phyloP scores from a whole-genome alignment of 2,329 filamentous ascomycete species.

The Fusarium palustre region DNA sequence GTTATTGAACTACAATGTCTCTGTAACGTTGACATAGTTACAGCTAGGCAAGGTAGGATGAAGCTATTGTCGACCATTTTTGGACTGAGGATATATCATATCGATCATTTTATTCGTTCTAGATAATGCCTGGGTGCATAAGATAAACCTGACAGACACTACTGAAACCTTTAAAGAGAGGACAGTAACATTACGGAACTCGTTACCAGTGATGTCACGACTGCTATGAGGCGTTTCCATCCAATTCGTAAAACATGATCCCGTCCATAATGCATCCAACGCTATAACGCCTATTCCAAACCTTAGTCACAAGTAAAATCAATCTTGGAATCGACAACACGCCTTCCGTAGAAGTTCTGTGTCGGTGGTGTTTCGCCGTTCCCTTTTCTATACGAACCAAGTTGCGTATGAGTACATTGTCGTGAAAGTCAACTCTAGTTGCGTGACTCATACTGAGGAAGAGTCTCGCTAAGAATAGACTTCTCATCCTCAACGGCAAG shows the following conservation, averaged over 20 bases:
- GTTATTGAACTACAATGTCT: background rate
- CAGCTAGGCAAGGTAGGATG: background rate
- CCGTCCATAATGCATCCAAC: constrained; percentile 13
- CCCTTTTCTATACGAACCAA: background rate
- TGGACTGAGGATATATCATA: background rate
- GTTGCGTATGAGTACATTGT: background rate
- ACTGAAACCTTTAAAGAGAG: constrained; percentile 26
- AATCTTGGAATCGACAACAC: constrained; percentile 40
- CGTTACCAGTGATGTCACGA: constrained; percentile 16
- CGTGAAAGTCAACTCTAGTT: constrained; percentile 25
- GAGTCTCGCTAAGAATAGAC: constrained; percentile 59
- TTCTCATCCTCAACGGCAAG: constrained; percentile 61
- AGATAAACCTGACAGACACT: background rate
- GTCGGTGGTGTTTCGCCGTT: constrained; percentile 4
- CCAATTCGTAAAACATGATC: constrained; percentile 32
- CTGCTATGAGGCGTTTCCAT: constrained; percentile 4
- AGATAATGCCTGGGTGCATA: constrained; percentile 15
- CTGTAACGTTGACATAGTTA: background rate
- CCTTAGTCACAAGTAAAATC: constrained; percentile 18
- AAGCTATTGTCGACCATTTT: background rate
- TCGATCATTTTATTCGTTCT: background rate
- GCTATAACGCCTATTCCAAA: constrained; percentile 32
- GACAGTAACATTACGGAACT: constrained; percentile 21
- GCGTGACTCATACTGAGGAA: constrained; percentile 47
- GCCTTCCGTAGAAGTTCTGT: constrained; percentile 12